These are phyloP conservation scores for Piper longum DNA, from an alignment of 164 flowering plant species.

Conservation along the genomic window DNA sequence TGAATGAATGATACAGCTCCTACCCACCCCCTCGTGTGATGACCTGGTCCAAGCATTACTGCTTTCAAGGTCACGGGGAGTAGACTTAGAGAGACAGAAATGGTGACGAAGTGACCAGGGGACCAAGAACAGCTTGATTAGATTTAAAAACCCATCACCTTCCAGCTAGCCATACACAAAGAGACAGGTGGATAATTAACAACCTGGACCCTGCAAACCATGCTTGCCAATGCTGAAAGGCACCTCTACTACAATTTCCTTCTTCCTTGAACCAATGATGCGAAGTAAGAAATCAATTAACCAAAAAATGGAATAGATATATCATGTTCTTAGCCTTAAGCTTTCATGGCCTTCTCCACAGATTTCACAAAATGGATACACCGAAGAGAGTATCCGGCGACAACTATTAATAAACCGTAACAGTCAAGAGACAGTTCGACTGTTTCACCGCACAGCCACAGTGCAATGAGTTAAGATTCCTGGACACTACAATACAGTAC, in stretches of 20 bases:
- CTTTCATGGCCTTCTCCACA: too few species aligned
- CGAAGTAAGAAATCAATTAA: background rate
- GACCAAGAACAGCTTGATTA: too few species aligned
- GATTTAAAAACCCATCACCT: background rate
- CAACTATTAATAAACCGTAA: too few species aligned
- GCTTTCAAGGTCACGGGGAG: background rate
- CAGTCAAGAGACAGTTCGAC: background rate
- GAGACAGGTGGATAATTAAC: background rate
- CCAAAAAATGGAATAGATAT: background rate
- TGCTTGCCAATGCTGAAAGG: background rate
- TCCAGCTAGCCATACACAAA: background rate
- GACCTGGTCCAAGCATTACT: too few species aligned
- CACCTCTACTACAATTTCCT: background rate
- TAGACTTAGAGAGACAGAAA: background rate
- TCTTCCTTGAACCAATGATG: background rate
- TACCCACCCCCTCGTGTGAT: background rate
- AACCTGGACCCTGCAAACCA: background rate
- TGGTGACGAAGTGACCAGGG: too few species aligned
- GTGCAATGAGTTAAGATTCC: too few species aligned
- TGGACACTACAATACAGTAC: too few species aligned
- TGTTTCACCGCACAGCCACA: too few species aligned
- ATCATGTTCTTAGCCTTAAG: background rate
- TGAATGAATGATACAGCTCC: background rate
- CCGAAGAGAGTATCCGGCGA: too few species aligned
- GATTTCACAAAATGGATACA: too few species aligned